phyloP scores from a whole-genome alignment of 495 filamentous ascomycete species.

The Platismatia glauca region DNA sequence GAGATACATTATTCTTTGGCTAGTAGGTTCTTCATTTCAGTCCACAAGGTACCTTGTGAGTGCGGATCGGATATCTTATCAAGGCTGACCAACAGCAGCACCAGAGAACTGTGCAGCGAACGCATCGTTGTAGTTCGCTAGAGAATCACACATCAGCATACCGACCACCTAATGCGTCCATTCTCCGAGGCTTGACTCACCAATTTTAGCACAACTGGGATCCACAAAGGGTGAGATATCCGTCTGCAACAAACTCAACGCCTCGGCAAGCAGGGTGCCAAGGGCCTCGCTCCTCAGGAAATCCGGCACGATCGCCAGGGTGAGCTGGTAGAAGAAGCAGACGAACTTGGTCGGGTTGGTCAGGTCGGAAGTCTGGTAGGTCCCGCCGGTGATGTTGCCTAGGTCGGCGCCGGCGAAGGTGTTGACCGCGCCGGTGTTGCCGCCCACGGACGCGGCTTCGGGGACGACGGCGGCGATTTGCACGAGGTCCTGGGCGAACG shows the following conservation, averaged over 20 bases:
- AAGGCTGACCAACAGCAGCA: slow-evolving; percentile 17
- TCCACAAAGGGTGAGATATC: slow-evolving; percentile 15
- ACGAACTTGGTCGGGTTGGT: slow-evolving; percentile 37
- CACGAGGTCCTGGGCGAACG: slow-evolving; percentile 30
- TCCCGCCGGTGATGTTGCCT: slow-evolving; percentile 42
- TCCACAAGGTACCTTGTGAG: too few relatives aligned
- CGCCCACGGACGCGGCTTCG: slow-evolving; percentile 38
- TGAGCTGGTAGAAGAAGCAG: slow-evolving; percentile 40
- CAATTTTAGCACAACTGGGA: slow-evolving; percentile 17
- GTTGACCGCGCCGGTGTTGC: slow-evolving; percentile 48
- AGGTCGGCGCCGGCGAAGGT: slow-evolving; percentile 45
- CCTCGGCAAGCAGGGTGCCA: slow-evolving; percentile 8
- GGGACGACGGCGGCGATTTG: slow-evolving; percentile 30
- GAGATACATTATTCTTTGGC: too few relatives aligned
- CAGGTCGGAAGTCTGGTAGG: slow-evolving; percentile 34
- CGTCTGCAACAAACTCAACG: slow-evolving; percentile 17
- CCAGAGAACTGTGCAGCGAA: slow-evolving; percentile 19
- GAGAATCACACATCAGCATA: background rate
- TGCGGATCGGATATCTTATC: background rate
- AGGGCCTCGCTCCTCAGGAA: slow-evolving; percentile 24
- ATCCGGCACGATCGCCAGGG: slow-evolving; percentile 38
- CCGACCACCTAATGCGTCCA: too few relatives aligned
- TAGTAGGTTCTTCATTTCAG: too few relatives aligned
- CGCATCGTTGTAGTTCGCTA: slow-evolving; percentile 17
- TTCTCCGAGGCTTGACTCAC: background rate